Evolutionary conservation across 2,329 filamentous ascomycete species (phyloP).

Genomic region (Phyllachora maydis): DNA sequence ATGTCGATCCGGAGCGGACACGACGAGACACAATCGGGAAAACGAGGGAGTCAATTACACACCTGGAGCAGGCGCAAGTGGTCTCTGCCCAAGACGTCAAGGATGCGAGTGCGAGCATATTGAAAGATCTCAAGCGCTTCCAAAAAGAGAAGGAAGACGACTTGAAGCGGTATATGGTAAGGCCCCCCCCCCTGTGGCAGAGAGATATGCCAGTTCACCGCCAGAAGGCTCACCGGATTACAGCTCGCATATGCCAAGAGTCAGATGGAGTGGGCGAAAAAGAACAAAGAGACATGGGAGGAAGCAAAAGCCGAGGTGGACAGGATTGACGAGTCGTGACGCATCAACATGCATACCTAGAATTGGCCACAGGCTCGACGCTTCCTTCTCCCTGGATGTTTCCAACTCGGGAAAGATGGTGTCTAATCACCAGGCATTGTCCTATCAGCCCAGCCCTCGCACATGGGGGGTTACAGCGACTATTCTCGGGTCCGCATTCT

Average conservation of each 20-base stretch:
- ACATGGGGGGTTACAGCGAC: no score
- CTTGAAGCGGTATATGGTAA: constrained; percentile 83
- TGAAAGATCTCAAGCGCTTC: constrained; percentile 82
- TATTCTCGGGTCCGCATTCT: no score
- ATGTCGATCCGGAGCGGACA: constrained; percentile 86
- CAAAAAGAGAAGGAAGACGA: constrained; percentile 93
- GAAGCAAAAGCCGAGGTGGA: constrained; percentile 73
- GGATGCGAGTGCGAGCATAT: constrained; percentile 71
- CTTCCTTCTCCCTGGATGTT: no score
- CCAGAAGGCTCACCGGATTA: no score
- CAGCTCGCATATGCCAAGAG: constrained; percentile 83
- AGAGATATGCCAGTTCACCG: not conserved
- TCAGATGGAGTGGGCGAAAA: constrained; percentile 86
- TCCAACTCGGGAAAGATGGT: no score
- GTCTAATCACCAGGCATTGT: no score
- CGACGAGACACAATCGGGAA: constrained; percentile 87
- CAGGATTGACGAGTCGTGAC: constrained; percentile 53
- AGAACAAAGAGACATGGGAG: constrained; percentile 81
- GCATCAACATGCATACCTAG: constrained; percentile 1
- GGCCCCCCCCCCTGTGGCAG: constrained; percentile 11
- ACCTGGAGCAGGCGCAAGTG: constrained; percentile 79
- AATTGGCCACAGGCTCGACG: no score
- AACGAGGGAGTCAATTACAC: constrained; percentile 66
- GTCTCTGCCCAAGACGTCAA: constrained; percentile 83
- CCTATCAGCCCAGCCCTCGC: no score